These are phyloP conservation scores for Neoconidiobolus thromboides DNA, from an alignment of 371 early-diverging fungal genomes.

Conservation along the genomic window DNA sequence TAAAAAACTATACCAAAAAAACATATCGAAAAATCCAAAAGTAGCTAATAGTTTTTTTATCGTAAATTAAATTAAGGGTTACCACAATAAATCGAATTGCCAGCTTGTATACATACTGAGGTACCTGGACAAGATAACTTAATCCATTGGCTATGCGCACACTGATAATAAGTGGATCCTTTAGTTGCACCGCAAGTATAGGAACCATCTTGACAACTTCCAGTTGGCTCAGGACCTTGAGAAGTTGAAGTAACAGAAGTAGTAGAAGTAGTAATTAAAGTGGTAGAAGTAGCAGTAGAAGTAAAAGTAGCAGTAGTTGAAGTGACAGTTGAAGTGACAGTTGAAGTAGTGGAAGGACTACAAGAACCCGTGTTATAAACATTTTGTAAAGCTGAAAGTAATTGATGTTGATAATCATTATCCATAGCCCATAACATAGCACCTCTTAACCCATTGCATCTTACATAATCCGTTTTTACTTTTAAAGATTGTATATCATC, in stretches of 20 bases:
- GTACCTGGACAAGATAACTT: background rate
- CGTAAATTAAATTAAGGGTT: background rate
- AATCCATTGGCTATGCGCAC: background rate
- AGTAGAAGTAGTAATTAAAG: background rate
- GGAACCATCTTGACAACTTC: background rate
- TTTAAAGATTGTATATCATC: conserved; percentile 32
- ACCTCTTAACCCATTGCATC: conserved; percentile 32
- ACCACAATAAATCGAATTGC: background rate
- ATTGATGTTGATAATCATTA: conserved; percentile 9
- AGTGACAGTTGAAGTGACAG: background rate
- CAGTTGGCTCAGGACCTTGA: background rate
- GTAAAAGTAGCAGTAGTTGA: background rate
- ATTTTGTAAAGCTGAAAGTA: background rate
- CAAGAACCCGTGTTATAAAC: background rate
- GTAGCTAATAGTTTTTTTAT: too few relatives aligned
- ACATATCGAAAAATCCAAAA: too few relatives aligned
- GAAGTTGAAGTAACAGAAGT: background rate
- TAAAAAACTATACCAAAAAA: too few relatives aligned
- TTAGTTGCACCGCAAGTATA: background rate
- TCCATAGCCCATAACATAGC: conserved; percentile 36
- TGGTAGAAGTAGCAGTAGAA: background rate
- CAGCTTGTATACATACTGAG: background rate
- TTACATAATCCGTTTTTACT: conserved; percentile 15
- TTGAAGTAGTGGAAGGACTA: background rate
- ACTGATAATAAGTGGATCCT: background rate